Conservation (phyloP, 1,139 yeast species). For the Blastobotrys capitulatus region DNA sequence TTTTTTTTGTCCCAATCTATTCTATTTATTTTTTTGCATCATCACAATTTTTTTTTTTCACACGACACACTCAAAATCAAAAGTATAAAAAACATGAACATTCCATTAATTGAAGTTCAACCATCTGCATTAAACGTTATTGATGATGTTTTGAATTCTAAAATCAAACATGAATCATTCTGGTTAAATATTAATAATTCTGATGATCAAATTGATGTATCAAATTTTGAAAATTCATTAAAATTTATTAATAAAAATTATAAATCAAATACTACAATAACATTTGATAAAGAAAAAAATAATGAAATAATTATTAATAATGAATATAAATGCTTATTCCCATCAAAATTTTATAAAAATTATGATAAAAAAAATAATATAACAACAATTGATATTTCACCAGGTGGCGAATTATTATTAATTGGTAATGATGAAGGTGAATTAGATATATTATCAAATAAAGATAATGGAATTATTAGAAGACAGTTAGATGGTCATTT, state of each 20-base stretch:
- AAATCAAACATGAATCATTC: slow-evolving; percentile 31
- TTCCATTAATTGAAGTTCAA: slow-evolving; percentile 38
- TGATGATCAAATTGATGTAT: slow-evolving; percentile 25
- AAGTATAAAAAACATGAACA: slow-evolving; percentile 34
- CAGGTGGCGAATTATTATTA: slow-evolving; percentile 30
- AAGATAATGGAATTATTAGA: slow-evolving; percentile 14
- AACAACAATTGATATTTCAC: slow-evolving; percentile 34
- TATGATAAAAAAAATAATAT: slow-evolving; percentile 15
- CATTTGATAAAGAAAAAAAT: no score
- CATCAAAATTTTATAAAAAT: slow-evolving; percentile 5
- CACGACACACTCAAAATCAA: slow-evolving; percentile 46
- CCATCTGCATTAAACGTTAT: slow-evolving; percentile 41
- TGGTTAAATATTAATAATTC: slow-evolving; percentile 33
- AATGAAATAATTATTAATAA: neutral
- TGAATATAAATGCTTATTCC: slow-evolving; percentile 2
- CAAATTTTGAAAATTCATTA: slow-evolving; percentile 25
- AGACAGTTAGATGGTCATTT: slow-evolving; percentile 38
- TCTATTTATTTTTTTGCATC: slow-evolving; percentile 47
- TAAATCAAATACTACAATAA: slow-evolving; percentile 12
- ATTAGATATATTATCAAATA: slow-evolving; percentile 22
- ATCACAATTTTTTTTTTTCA: slow-evolving; percentile 39
- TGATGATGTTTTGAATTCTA: slow-evolving; percentile 29
- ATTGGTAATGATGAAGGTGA: slow-evolving; percentile 45
- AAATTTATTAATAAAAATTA: slow-evolving; percentile 18
- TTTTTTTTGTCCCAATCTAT: slow-evolving; percentile 32